Evolutionary conservation across 441 rosid genomes (phyloP).

Genomic region (Isatis lusitanica): DNA sequence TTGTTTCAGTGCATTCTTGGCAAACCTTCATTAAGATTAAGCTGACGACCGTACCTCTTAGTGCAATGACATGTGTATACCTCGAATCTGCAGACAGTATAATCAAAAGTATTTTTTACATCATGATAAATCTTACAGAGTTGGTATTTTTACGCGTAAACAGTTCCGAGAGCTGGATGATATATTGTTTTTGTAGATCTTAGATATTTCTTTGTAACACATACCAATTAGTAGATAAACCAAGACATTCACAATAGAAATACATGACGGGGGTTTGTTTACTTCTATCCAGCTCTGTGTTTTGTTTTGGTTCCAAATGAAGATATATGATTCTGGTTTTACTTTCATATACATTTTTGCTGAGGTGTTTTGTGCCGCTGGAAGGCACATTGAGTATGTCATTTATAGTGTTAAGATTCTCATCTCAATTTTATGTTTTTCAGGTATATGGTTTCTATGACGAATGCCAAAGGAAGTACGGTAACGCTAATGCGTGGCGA

Average conservation of each 20-base stretch:
- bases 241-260: too few species aligned
- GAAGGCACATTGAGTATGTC: not conserved
- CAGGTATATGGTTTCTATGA: slow-evolving; percentile 99
- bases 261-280: not conserved
- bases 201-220: too few species aligned
- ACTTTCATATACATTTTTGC: not conserved
- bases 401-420: not conserved
- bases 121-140: too few species aligned
- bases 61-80: too few species aligned
- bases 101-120: too few species aligned
- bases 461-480: slow-evolving; percentile 99
- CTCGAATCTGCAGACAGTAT: too few species aligned
- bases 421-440: slow-evolving; percentile 21
- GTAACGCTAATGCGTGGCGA: slow-evolving; percentile 99
- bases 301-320: not conserved
- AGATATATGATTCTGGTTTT: not conserved
- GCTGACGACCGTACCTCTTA: too few species aligned
- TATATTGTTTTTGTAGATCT: too few species aligned
- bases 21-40: not conserved
- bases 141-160: too few species aligned
- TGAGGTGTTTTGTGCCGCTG: not conserved
- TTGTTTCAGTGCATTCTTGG: slow-evolving; percentile 4
- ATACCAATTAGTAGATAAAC: too few species aligned
- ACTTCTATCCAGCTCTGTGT: not conserved
- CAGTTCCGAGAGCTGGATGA: too few species aligned